These are phyloP conservation scores for Pythium aquatile DNA, from an alignment of 352 stramenopile species.

Conservation along the genomic window DNA sequence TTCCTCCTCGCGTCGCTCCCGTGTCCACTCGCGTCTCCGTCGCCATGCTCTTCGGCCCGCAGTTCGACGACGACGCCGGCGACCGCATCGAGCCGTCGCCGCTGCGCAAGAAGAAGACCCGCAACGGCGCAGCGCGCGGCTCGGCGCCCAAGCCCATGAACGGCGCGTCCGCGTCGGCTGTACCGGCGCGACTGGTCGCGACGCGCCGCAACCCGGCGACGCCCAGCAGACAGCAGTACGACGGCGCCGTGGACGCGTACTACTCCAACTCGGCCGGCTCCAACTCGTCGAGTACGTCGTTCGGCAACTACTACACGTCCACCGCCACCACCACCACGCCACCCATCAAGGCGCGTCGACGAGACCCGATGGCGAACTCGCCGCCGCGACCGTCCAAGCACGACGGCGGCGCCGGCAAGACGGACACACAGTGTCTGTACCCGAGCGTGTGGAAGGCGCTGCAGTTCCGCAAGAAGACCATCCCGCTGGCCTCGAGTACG, in stretches of 20 bases:
- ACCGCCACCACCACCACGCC: slow-evolving; percentile 21
- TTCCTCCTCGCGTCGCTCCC: neutral
- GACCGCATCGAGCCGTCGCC: slow-evolving; percentile 34
- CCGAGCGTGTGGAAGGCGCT: slow-evolving; percentile 76
- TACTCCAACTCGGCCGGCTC: slow-evolving; percentile 32
- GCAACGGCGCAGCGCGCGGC: slow-evolving; percentile 16
- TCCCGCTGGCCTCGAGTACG: slow-evolving; percentile 66
- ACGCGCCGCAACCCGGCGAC: slow-evolving; percentile 19
- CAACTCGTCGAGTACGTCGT: slow-evolving; percentile 26
- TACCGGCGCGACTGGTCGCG: slow-evolving; percentile 20
- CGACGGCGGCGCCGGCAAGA: slow-evolving; percentile 3
- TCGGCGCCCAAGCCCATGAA: slow-evolving; percentile 28
- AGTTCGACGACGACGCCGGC: slow-evolving; percentile 42
- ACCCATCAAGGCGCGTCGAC: slow-evolving; percentile 25
- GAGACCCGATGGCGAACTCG: slow-evolving; percentile 11
- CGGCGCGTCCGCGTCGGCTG: slow-evolving; percentile 14
- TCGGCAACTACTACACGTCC: slow-evolving; percentile 27
- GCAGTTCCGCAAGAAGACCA: slow-evolving; percentile 81
- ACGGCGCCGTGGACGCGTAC: slow-evolving; percentile 17
- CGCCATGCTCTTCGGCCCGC: slow-evolving; percentile 39
- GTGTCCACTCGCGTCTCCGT: slow-evolving; percentile 6
- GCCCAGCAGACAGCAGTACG: slow-evolving; percentile 2
- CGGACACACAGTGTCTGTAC: slow-evolving; percentile 61
- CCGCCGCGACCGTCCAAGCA: neutral
- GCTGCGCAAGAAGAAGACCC: slow-evolving; percentile 29